phyloP scores from a whole-genome alignment of 371 early-diverging fungal species.

The Nematocida major region DNA sequence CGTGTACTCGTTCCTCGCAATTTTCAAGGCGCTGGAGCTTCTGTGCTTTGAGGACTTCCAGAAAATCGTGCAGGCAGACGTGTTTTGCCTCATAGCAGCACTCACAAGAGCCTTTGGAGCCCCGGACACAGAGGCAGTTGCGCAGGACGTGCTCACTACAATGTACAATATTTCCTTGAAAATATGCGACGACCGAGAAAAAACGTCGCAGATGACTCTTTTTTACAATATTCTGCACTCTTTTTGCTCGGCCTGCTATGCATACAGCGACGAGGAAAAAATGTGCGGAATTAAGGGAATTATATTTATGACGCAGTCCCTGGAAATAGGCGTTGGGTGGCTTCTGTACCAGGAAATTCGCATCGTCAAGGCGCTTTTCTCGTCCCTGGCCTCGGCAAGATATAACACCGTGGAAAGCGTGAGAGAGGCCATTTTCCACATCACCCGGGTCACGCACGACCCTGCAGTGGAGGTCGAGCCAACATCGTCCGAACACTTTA shows the following conservation, averaged over 20 bases:
- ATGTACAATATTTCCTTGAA: slow-evolving; percentile 19
- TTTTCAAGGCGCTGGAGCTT: slow-evolving; percentile 43
- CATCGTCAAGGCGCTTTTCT: slow-evolving; percentile 42
- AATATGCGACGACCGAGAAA: slow-evolving; percentile 38
- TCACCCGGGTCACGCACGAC: slow-evolving; percentile 33
- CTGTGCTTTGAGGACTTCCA: slow-evolving; percentile 45
- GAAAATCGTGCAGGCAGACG: slow-evolving; percentile 2
- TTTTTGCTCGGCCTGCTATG: slow-evolving; percentile 47
- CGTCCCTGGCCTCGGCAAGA: not conserved
- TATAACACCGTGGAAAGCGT: slow-evolving; percentile 28
- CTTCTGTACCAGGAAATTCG: slow-evolving; percentile 44
- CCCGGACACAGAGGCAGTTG: slow-evolving; percentile 9
- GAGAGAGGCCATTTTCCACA: slow-evolving; percentile 42
- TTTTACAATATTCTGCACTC: slow-evolving; percentile 48
- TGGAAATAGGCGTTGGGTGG: slow-evolving; percentile 31
- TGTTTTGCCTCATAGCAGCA: slow-evolving; percentile 1
- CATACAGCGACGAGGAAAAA: slow-evolving; percentile 13
- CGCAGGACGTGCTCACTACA: slow-evolving; percentile 13
- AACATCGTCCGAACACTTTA: slow-evolving; percentile 21
- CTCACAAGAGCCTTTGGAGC: slow-evolving; percentile 23
- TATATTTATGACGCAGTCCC: slow-evolving; percentile 29
- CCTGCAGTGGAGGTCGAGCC: slow-evolving; percentile 35
- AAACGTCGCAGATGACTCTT: slow-evolving; percentile 51
- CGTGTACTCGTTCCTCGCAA: slow-evolving; percentile 23
- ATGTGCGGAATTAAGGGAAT: slow-evolving; percentile 37